These are phyloP conservation scores for Aureobasidium vineae DNA, from an alignment of 2,329 filamentous ascomycete genomes.

Conservation along the genomic window DNA sequence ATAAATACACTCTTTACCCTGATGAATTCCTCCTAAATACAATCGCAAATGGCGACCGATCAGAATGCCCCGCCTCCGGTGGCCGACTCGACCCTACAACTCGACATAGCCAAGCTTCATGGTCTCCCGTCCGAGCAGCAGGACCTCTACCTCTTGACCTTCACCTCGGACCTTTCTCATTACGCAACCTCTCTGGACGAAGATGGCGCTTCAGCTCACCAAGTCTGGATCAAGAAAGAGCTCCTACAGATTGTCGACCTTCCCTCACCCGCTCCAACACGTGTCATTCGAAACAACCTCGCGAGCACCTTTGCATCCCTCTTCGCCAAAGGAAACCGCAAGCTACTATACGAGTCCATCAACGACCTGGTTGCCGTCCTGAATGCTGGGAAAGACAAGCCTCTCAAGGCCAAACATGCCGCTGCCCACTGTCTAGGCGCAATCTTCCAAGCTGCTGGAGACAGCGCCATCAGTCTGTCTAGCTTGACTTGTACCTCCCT, in stretches of 20 bases:
- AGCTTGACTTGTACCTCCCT: slow-evolving; percentile 69
- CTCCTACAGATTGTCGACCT: slow-evolving; percentile 90
- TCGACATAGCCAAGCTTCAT: slow-evolving; percentile 87
- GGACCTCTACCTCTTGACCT: slow-evolving; percentile 88
- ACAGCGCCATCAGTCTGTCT: slow-evolving; percentile 84
- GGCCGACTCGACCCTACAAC: slow-evolving; percentile 49
- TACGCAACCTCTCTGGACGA: slow-evolving; percentile 72
- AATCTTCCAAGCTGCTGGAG: slow-evolving; percentile 86
- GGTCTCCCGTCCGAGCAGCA: slow-evolving; percentile 90
- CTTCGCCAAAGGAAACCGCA: slow-evolving; percentile 81
- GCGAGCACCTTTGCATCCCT: slow-evolving; percentile 81
- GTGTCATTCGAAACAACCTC: slow-evolving; percentile 86
- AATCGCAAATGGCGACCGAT: slow-evolving; percentile 21
- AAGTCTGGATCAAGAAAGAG: slow-evolving; percentile 90
- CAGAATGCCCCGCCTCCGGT: slow-evolving; percentile 21
- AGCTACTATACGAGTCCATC: slow-evolving; percentile 89
- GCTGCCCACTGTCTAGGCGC: slow-evolving; percentile 84
- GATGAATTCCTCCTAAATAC: slow-evolving; percentile 4
- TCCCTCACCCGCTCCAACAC: slow-evolving; percentile 73
- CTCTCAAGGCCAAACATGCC: slow-evolving; percentile 78
- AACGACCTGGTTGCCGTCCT: slow-evolving; percentile 78
- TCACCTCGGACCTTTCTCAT: slow-evolving; percentile 75
- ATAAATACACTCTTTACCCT: neutral
- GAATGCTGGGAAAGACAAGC: slow-evolving; percentile 74
- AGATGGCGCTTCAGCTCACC: slow-evolving; percentile 82